A percentile compares a stretch with the other conserved stretches of the same genome.
Conservation (phyloP, 2,329 filamentous ascomycete species). For the Coniochaeta sp. region DNA sequence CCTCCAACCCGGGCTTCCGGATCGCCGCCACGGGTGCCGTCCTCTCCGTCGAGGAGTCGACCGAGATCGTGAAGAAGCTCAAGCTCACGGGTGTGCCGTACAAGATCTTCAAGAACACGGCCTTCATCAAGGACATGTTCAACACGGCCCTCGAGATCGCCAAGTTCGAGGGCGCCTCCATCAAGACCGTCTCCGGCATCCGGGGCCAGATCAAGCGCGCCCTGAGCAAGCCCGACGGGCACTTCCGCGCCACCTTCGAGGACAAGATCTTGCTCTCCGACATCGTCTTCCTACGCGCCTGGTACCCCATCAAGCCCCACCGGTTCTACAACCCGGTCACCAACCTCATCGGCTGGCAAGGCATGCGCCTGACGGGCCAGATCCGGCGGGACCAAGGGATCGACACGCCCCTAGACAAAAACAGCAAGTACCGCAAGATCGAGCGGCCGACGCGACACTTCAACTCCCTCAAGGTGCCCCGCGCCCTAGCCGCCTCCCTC, state of each 20-base stretch:
- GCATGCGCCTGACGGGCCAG: conserved; percentile 91
- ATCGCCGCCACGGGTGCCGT: conserved; percentile 93
- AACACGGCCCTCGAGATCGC: conserved; percentile 86
- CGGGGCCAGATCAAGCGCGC: conserved; percentile 96
- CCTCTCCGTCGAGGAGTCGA: conserved; percentile 87
- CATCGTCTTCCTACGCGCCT: conserved; percentile 91
- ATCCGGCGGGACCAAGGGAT: conserved; percentile 73
- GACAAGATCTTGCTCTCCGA: conserved; percentile 97
- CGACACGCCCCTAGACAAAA: conserved; percentile 70
- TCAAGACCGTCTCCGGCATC: conserved; percentile 93
- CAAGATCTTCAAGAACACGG: conserved; percentile 99
- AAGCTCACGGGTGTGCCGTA: conserved; percentile 90
- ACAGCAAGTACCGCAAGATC: conserved; percentile 73
- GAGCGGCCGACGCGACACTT: conserved; percentile 66
- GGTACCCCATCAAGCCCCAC: conserved; percentile 93
- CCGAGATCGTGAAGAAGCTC: conserved; percentile 98
- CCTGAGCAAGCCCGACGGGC: conserved; percentile 84
- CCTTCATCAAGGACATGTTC: conserved; percentile 99
- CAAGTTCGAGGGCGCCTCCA: conserved; percentile 93
- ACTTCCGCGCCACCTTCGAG: conserved; percentile 95
- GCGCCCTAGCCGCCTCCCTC: conserved; percentile 71
- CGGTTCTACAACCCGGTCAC: conserved; percentile 96
- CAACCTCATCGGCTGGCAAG: conserved; percentile 86
- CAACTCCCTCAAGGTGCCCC: conserved; percentile 71
- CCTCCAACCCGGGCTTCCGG: conserved; percentile 81